These are phyloP conservation scores for Perkinsus marinus DNA, from an alignment of 169 alveolate genomes.

Conservation along the genomic window DNA sequence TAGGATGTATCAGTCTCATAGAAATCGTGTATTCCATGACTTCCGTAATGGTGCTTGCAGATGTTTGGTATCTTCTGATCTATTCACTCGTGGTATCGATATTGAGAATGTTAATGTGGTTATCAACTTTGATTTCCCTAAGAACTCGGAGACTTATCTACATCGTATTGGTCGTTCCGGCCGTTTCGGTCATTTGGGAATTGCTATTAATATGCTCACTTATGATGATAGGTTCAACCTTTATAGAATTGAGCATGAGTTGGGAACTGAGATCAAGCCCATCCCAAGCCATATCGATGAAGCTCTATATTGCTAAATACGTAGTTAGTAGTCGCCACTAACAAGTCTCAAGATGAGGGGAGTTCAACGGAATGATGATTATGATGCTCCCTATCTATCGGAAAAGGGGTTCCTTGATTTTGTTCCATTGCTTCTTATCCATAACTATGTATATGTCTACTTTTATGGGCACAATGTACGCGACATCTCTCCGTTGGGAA, in stretches of 20 bases:
- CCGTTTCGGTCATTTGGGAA: conserved; percentile 88
- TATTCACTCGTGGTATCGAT: conserved; percentile 97
- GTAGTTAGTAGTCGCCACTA: no score
- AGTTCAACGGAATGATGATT: no score
- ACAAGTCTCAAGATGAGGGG: no score
- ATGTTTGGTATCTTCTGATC: conserved; percentile 67
- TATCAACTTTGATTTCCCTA: conserved; percentile 94
- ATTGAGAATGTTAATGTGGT: conserved; percentile 95
- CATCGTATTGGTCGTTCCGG: conserved; percentile 98
- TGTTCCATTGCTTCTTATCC: no score
- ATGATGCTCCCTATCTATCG: no score
- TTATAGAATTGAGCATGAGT: conserved; percentile 83
- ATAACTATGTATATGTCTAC: no score
- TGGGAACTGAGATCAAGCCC: conserved; percentile 91
- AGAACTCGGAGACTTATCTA: conserved; percentile 69
- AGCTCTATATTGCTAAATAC: conserved; percentile 40
- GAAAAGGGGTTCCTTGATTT: no score
- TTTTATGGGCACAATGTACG: no score
- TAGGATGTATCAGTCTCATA: conserved; percentile 86
- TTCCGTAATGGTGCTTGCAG: conserved; percentile 90
- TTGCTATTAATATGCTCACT: conserved; percentile 72
- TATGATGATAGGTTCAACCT: conserved; percentile 51
- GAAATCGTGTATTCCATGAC: conserved; percentile 92
- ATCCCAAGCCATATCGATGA: conserved; percentile 83
- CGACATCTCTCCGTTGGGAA: no score